Conservation (phyloP, 1,284 basidiomycete species). For the Melampsora larici-populina region DNA sequence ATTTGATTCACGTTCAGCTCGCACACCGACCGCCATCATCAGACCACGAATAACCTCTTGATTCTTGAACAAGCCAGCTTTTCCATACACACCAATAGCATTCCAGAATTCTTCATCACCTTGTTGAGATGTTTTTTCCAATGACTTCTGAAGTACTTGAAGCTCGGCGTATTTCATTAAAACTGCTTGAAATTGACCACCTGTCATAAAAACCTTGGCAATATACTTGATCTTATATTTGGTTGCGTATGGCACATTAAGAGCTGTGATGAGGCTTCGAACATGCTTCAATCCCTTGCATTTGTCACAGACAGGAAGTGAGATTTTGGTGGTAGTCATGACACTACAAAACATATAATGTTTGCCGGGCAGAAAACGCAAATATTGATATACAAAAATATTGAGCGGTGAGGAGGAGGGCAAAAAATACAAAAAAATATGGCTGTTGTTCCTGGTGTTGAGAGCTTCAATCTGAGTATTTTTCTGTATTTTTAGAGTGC, state of each 20-base stretch:
- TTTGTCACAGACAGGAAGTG: background rate
- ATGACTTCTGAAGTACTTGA: background rate
- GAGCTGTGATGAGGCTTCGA: background rate
- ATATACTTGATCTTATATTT: constrained; percentile 7
- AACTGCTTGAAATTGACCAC: constrained; percentile 8
- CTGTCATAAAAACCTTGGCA: constrained; percentile 1
- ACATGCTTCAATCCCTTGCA: constrained; percentile 5
- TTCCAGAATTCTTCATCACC: constrained; percentile 4
- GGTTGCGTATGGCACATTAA: constrained; percentile 10
- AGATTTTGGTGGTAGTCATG: background rate
- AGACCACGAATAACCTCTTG: too few species aligned
- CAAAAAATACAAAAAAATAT: too few species aligned
- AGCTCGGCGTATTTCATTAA: background rate
- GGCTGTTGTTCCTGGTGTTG: too few species aligned
- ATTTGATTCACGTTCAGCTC: constrained; percentile 9
- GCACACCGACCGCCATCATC: too few species aligned
- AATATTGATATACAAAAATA: too few species aligned
- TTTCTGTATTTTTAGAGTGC: too few species aligned
- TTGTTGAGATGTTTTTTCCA: constrained; percentile 1
- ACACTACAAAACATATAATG: too few species aligned
- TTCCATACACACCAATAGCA: background rate
- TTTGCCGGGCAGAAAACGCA: too few species aligned
- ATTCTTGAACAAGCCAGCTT: too few species aligned
- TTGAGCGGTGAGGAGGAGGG: too few species aligned
- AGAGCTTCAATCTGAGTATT: too few species aligned